These are phyloP conservation scores for Xylariales sp. DNA, from an alignment of 2,329 filamentous ascomycete species.

Conservation along the genomic window DNA sequence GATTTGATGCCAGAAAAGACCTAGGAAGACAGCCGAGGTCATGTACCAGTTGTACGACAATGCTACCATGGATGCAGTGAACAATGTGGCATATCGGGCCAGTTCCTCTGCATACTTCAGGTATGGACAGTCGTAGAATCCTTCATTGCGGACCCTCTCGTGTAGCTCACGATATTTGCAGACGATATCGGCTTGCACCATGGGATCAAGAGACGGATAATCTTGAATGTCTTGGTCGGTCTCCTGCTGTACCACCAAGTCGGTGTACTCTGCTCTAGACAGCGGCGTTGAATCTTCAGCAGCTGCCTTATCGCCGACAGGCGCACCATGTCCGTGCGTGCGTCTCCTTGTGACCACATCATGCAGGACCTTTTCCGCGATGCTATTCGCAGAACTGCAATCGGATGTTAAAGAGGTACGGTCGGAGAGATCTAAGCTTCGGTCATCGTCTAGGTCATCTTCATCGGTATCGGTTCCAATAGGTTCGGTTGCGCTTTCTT, in stretches of 20 bases:
- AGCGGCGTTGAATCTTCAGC: slow-evolving; percentile 1
- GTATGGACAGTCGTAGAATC: slow-evolving; percentile 56
- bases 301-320: neutral
- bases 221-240: slow-evolving; percentile 29
- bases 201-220: slow-evolving; percentile 50
- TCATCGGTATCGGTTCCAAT: slow-evolving; percentile 4
- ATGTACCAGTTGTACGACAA: slow-evolving; percentile 51
- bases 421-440: slow-evolving; percentile 7
- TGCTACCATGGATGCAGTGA: slow-evolving; percentile 40
- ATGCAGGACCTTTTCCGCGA: neutral
- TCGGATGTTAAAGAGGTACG: slow-evolving; percentile 12
- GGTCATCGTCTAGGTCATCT: slow-evolving; percentile 1
- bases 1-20: slow-evolving; percentile 63
- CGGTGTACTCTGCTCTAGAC: slow-evolving; percentile 26
- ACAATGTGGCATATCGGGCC: slow-evolving; percentile 48
- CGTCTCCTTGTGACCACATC: slow-evolving; percentile 1
- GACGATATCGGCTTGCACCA: slow-evolving; percentile 50
- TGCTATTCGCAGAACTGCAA: slow-evolving; percentile 7
- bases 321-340: neutral
- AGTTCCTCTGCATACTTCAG: slow-evolving; percentile 54
- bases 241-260: slow-evolving; percentile 31
- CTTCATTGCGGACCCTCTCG: slow-evolving; percentile 46
- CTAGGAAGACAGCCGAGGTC: slow-evolving; percentile 53
- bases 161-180: slow-evolving; percentile 53
- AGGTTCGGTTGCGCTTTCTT: neutral